phyloP scores from a whole-genome alignment of 169 alveolate species.

The Ichthyophthirius multifiliis region DNA sequence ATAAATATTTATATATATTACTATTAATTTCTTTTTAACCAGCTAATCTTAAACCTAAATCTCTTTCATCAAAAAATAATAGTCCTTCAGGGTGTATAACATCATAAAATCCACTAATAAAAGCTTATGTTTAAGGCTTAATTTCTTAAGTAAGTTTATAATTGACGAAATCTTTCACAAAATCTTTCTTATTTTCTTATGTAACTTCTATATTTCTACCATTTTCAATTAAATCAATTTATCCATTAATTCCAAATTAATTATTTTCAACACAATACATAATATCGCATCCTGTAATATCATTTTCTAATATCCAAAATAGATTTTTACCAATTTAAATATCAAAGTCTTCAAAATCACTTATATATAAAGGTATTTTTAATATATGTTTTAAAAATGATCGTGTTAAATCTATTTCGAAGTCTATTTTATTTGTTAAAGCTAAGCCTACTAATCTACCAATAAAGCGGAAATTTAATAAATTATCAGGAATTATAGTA shows the following conservation, averaged over 20 bases:
- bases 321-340: neutral
- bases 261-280: neutral
- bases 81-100: slow-evolving; percentile 62
- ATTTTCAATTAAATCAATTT: slow-evolving; percentile 57
- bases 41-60: slow-evolving; percentile 70
- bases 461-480: neutral
- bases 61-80: slow-evolving; percentile 65
- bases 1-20: no score
- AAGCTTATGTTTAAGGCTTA: slow-evolving; percentile 51
- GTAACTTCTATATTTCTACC: slow-evolving; percentile 70
- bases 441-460: slow-evolving; percentile 18
- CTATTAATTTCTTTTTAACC: slow-evolving; percentile 76
- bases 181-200: slow-evolving; percentile 63
- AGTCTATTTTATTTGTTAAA: neutral
- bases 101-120: slow-evolving; percentile 73
- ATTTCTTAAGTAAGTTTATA: slow-evolving; percentile 56
- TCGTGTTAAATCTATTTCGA: slow-evolving; percentile 15
- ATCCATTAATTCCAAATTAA: neutral
- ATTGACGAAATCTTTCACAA: slow-evolving; percentile 48
- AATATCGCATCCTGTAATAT: neutral
- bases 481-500: neutral
- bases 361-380: neutral
- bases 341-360: slow-evolving; percentile 17
- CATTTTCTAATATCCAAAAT: slow-evolving; percentile 12
- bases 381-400: slow-evolving; percentile 7